Evolutionary conservation across 2,329 filamentous ascomycete species (phyloP).

Genomic region (Arthrinium phaeospermum): DNA sequence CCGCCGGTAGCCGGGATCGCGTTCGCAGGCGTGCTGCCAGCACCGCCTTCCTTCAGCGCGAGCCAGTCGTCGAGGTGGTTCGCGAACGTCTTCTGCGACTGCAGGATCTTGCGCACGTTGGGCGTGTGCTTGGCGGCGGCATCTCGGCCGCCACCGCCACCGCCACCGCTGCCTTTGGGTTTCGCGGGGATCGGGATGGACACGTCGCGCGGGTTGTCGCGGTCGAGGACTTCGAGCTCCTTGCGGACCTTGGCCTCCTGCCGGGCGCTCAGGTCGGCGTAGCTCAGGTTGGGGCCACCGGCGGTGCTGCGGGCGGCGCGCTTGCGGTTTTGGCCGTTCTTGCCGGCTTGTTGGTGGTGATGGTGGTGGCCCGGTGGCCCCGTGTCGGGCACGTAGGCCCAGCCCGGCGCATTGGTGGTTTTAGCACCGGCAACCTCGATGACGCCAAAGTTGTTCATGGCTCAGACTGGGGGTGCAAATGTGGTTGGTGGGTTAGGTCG

Average conservation of each 20-base stretch:
- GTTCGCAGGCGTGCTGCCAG: background rate
- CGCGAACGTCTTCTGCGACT: slow-evolving; percentile 81
- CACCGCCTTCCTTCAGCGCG: slow-evolving; percentile 54
- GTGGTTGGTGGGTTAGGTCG: background rate
- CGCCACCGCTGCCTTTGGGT: slow-evolving; percentile 46
- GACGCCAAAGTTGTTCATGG: slow-evolving; percentile 75
- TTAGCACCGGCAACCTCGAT: slow-evolving; percentile 78
- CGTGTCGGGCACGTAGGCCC: slow-evolving; percentile 88
- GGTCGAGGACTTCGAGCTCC: slow-evolving; percentile 81
- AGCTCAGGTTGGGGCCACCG: slow-evolving; percentile 46
- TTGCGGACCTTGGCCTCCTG: slow-evolving; percentile 83
- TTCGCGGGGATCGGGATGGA: slow-evolving; percentile 72
- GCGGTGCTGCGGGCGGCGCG: slow-evolving; percentile 63
- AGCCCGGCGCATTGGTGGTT: slow-evolving; percentile 78
- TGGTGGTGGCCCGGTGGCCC: slow-evolving; percentile 59
- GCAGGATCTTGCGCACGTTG: slow-evolving; percentile 76
- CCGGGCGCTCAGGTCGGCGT: slow-evolving; percentile 75
- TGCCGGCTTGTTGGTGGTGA: slow-evolving; percentile 43
- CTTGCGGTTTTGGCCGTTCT: slow-evolving; percentile 63
- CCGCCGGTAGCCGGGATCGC: slow-evolving; percentile 37
- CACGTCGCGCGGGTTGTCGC: slow-evolving; percentile 76
- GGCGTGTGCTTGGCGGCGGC: slow-evolving; percentile 62
- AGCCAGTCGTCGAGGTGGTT: slow-evolving; percentile 84
- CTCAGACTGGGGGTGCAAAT: background rate
- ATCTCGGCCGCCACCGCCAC: slow-evolving; percentile 24